These are phyloP conservation scores for Chalciporus sphaerocephalus DNA, from an alignment of 768 basidiomycete genomes.

Conservation along the genomic window DNA sequence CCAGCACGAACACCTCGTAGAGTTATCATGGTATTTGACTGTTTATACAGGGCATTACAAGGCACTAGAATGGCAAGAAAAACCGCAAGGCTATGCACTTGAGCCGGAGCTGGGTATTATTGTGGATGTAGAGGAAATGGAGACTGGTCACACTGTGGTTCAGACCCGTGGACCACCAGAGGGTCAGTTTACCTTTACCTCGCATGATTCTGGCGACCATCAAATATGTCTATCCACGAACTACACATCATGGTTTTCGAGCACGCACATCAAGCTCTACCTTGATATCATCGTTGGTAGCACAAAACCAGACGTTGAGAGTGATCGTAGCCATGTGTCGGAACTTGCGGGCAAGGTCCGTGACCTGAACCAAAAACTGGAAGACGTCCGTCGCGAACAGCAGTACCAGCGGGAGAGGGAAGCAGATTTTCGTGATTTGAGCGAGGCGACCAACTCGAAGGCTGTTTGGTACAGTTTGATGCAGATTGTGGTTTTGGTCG, in stretches of 20 bases:
- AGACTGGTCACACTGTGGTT: slow-evolving; percentile 74
- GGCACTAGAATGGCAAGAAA: slow-evolving; percentile 87
- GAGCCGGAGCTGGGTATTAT: slow-evolving; percentile 82
- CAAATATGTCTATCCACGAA: slow-evolving; percentile 94
- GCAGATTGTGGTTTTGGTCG: slow-evolving; percentile 81
- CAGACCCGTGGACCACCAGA: slow-evolving; percentile 88
- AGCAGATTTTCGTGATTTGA: slow-evolving; percentile 81
- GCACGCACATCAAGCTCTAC: slow-evolving; percentile 88
- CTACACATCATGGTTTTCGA: slow-evolving; percentile 83
- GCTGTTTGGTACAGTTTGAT: slow-evolving; percentile 93
- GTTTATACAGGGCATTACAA: slow-evolving; percentile 74
- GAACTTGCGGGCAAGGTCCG: slow-evolving; percentile 79
- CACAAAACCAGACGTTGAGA: slow-evolving; percentile 80
- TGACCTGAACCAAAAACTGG: slow-evolving; percentile 90
- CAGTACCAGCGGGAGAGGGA: slow-evolving; percentile 97
- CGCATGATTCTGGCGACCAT: slow-evolving; percentile 95
- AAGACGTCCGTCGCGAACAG: slow-evolving; percentile 91
- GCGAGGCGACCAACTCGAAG: slow-evolving; percentile 84
- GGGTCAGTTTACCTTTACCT: slow-evolving; percentile 95
- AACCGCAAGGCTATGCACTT: slow-evolving; percentile 56
- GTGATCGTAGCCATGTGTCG: slow-evolving; percentile 81
- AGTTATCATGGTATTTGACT: neutral
- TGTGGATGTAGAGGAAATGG: slow-evolving; percentile 92
- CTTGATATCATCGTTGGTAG: slow-evolving; percentile 91
- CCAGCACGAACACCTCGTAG: neutral